These are phyloP conservation scores for Debaryomyces robertsiae DNA, from an alignment of 1,139 yeast species.

Conservation along the genomic window DNA sequence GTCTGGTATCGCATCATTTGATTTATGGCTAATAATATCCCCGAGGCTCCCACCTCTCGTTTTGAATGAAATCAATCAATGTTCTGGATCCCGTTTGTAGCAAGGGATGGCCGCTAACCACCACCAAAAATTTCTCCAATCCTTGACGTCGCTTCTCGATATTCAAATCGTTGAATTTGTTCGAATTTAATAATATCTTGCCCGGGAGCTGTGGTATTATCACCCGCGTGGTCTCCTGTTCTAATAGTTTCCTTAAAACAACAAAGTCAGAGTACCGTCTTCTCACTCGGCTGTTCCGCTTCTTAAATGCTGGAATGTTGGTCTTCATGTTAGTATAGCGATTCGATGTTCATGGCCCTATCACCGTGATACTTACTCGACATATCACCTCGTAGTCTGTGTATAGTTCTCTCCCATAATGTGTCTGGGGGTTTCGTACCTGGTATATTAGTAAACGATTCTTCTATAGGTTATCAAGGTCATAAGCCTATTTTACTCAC, in stretches of 20 bases:
- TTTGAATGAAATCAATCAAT: slow-evolving; percentile 83
- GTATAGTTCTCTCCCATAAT: slow-evolving; percentile 71
- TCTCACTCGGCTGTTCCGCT: slow-evolving; percentile 67
- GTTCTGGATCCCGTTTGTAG: slow-evolving; percentile 88
- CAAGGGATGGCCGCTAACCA: slow-evolving; percentile 92
- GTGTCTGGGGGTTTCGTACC: slow-evolving; percentile 78
- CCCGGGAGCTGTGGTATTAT: slow-evolving; percentile 89
- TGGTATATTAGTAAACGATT: slow-evolving; percentile 15
- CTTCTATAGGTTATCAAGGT: too few relatives aligned
- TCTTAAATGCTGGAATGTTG: slow-evolving; percentile 82
- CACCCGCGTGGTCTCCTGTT: slow-evolving; percentile 74
- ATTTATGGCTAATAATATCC: slow-evolving; percentile 15
- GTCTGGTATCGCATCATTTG: too few relatives aligned
- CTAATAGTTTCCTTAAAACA: slow-evolving; percentile 71
- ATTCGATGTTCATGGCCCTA: neutral
- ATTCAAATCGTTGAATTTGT: slow-evolving; percentile 79
- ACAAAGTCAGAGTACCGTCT: slow-evolving; percentile 92
- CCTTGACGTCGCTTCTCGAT: slow-evolving; percentile 86
- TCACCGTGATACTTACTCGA: slow-evolving; percentile 42
- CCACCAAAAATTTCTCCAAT: slow-evolving; percentile 72
- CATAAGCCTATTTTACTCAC: slow-evolving; percentile 42
- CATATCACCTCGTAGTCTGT: slow-evolving; percentile 93
- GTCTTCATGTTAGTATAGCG: slow-evolving; percentile 37
- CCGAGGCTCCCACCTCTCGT: slow-evolving; percentile 72
- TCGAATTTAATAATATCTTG: slow-evolving; percentile 64